These are phyloP conservation scores for Sporothrix protearum DNA, from an alignment of 2,329 filamentous ascomycete genomes.

Conservation along the genomic window DNA sequence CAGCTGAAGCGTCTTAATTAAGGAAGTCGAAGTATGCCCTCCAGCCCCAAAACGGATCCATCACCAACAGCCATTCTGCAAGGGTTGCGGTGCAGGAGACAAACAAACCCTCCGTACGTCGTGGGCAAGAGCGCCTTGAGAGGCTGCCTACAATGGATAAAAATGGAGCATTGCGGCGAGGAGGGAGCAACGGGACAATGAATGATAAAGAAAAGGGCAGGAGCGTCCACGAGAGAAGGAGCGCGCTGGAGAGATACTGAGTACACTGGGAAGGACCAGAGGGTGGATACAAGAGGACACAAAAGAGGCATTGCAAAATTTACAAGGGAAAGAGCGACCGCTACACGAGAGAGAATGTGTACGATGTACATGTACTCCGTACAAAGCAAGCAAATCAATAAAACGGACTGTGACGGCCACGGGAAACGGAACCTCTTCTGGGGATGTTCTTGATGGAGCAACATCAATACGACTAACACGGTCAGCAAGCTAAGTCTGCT, in stretches of 20 bases:
- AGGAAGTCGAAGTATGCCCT: slow-evolving; percentile 1
- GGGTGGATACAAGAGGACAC: neutral
- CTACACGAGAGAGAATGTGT: neutral
- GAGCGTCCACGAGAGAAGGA: neutral
- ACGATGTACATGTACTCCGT: no score
- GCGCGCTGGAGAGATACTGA: no score
- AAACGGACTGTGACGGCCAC: no score
- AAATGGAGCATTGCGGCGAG: neutral
- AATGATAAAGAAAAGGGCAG: neutral
- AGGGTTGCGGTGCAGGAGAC: neutral
- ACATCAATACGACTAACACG: slow-evolving; percentile 7
- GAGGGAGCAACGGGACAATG: neutral
- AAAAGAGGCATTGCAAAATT: neutral
- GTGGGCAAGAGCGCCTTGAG: neutral
- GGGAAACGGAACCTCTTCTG: neutral
- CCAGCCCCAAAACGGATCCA: slow-evolving; percentile 14
- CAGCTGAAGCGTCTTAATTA: neutral
- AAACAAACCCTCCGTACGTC: neutral
- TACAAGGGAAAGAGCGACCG: neutral
- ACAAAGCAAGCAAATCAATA: no score
- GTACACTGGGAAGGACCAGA: neutral
- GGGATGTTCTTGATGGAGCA: neutral
- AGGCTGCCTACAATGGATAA: neutral
- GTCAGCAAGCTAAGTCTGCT: neutral
- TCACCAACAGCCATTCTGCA: neutral